A percentile compares a stretch with the other conserved stretches of the same genome.
Evolutionary conservation across 176 grass and related monocot genomes (phyloP).

Genomic region (Rhipidocladum racemiflorum): DNA sequence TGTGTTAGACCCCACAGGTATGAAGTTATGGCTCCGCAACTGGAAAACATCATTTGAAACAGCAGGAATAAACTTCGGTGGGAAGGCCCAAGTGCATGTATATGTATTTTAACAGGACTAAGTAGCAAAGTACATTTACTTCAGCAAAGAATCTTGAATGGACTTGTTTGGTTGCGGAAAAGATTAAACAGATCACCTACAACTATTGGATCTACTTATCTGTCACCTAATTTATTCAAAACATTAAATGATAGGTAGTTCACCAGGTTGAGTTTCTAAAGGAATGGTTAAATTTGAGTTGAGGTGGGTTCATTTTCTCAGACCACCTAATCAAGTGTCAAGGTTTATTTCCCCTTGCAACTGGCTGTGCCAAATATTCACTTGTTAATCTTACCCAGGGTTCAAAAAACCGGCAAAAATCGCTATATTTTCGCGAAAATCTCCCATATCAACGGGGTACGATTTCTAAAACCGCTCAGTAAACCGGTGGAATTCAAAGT

Average conservation of each 20-base stretch:
- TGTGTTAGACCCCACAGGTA: background rate
- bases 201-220: background rate
- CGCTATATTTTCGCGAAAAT: too few species aligned
- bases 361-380: background rate
- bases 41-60: background rate
- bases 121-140: background rate
- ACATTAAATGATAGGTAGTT: background rate
- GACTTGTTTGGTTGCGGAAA: background rate
- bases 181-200: background rate
- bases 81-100: background rate
- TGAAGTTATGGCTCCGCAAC: background rate
- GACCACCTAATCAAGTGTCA: background rate
- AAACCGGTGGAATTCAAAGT: too few species aligned
- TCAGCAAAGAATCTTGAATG: background rate
- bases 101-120: background rate
- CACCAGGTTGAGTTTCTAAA: background rate
- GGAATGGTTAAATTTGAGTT: background rate
- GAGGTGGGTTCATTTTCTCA: background rate
- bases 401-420: too few species aligned
- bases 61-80: background rate
- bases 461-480: too few species aligned
- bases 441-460: too few species aligned
- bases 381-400: background rate
- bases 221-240: background rate
- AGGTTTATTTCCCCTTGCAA: background rate